Percentiles rank a stretch among this genome's conserved stretches.
These are phyloP conservation scores for Uromyces viciae-fabae DNA, from an alignment of 1,284 basidiomycete genomes.

Conservation along the genomic window DNA sequence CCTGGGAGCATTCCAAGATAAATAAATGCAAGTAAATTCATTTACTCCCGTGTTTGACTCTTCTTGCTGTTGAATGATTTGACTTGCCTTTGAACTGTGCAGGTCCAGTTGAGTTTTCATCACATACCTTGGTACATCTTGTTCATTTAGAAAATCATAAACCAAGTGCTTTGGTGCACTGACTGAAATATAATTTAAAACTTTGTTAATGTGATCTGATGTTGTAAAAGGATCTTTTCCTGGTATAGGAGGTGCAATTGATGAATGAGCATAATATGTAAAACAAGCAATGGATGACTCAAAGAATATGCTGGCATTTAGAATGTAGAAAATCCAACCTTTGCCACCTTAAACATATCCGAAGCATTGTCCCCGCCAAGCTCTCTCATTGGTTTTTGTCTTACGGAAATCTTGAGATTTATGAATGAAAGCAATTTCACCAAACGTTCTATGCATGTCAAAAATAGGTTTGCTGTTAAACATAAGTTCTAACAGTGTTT, in stretches of 20 bases:
- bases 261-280: too few species aligned
- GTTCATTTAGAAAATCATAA: too few species aligned
- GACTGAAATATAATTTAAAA: too few species aligned
- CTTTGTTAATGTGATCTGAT: too few species aligned
- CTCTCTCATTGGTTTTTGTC: background rate
- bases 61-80: too few species aligned
- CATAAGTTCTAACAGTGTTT: background rate
- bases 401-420: background rate
- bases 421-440: background rate
- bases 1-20: background rate
- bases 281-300: background rate
- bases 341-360: background rate
- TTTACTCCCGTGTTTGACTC: too few species aligned
- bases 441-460: background rate
- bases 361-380: background rate
- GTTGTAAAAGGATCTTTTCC: background rate
- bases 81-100: too few species aligned
- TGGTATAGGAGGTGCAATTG: background rate
- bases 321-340: background rate
- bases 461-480: background rate
- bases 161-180: too few species aligned
- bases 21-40: too few species aligned
- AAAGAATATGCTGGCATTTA: background rate
- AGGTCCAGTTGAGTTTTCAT: too few species aligned
- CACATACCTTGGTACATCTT: too few species aligned